Conservation (phyloP, 2,329 filamentous ascomycete species). For the Fusarium subglutinans region DNA sequence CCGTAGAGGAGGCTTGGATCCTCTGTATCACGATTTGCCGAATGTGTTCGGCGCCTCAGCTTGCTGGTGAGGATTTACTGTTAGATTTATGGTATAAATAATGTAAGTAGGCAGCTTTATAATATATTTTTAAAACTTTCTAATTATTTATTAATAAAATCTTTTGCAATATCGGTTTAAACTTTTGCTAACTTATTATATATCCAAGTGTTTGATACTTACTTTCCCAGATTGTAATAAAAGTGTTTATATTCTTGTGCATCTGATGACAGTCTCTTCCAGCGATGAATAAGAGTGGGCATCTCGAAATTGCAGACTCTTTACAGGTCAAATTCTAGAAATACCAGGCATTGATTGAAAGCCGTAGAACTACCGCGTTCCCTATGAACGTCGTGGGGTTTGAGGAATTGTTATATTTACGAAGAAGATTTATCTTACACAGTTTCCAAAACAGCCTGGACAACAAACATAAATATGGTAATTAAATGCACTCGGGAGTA, state of each 20-base stretch:
- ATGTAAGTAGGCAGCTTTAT: accelerated
- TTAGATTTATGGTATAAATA: not conserved
- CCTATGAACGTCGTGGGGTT: accelerated
- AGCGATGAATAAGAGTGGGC: accelerated
- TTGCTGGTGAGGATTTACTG: too few species aligned
- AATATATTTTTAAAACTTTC: not conserved
- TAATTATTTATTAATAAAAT: not conserved
- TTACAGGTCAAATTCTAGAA: accelerated
- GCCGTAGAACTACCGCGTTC: accelerated
- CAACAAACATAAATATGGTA: not conserved
- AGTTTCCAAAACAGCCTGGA: accelerated
- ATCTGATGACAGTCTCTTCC: not conserved
- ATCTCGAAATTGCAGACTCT: accelerated
- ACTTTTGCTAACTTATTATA: not conserved
- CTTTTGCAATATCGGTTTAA: accelerated
- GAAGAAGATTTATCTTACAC: not conserved
- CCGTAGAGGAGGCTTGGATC: too few species aligned
- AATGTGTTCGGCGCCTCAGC: not conserved
- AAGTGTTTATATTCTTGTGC: not conserved
- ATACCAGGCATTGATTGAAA: not conserved
- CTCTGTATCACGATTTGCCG: not conserved
- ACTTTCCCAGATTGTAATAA: too few species aligned
- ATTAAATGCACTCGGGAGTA: not conserved
- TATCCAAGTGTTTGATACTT: not conserved
- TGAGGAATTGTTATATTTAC: not conserved